Evolutionary conservation across 768 basidiomycete genomes (phyloP), one percentile per base, ranked within the genome.

Genomic region (Lactarius pseudohatsudake): DNA sequence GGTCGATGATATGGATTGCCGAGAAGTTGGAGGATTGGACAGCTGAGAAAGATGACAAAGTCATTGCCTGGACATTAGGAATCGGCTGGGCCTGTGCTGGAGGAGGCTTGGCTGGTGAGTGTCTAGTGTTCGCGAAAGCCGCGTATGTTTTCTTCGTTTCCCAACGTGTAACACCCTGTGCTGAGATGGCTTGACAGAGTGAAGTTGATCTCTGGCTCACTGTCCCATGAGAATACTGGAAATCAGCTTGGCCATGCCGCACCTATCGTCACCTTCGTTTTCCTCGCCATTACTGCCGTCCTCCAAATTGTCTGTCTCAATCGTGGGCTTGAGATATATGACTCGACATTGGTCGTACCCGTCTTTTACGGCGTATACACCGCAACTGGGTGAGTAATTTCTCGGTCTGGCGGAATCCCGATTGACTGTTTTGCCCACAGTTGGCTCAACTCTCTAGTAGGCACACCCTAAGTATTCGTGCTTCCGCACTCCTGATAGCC

Each of bases 281-380:
- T 84, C 59, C 70, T 85, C 22, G 82, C 81, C 5, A 74, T 85
- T 55, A 94, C 94, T 0, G 95, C 94, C 3, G 86, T 98, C 38
- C 77, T 89, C 57, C 96, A 98, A 75, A 96, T 98, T 64, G 86
- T 94, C 53, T 96, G 94, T 75, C 81, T 98, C 50, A 96, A 98
- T 74, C 87, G 90, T 50, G 95, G 91, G 7, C 81, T 96, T n/a
- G 87, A 87, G 72, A 88, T 92, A 10, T 96, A 96, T 71, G 95
- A 94, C 72, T 92, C 91, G 20, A 93, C 92, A 0, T 77, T 97
- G 0, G 94, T 97, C 20, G 95, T 97, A 0, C 96, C 96, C 0
- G 89, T 96, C 16, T 97, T 98, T 75, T 98, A 96, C 74, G 94
- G 94, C 11, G 87, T 94, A 11, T 96, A 95, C 73, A 95, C 93